A percentile compares a stretch with the other conserved stretches of the same genome.
phyloP scores from a whole-genome alignment of 257 asterid species.

The Rauvolfia tetraphylla region DNA sequence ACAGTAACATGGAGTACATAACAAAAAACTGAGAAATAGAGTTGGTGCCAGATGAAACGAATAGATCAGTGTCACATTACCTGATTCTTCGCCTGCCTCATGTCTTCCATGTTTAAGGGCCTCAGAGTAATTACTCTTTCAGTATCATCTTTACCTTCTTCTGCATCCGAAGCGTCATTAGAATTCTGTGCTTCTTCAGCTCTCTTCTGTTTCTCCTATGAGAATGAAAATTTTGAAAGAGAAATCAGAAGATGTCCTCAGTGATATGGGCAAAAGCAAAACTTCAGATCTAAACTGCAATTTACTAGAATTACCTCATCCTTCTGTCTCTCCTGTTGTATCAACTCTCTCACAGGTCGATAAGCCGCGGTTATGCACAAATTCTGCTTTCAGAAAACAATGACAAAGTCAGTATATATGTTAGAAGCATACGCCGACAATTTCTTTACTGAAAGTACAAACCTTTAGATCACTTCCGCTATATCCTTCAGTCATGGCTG shows the following conservation, averaged over 20 bases:
- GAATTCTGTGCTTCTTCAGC: constrained; percentile 43
- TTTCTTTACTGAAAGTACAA: constrained; percentile 14
- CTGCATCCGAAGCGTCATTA: constrained; percentile 37
- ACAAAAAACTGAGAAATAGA: neutral
- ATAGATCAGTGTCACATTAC: constrained; percentile 25
- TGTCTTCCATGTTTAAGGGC: constrained; percentile 86
- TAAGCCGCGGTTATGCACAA: constrained; percentile 89
- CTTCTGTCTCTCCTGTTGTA: constrained; percentile 67
- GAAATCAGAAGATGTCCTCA: neutral
- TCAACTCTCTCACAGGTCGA: constrained; percentile 86
- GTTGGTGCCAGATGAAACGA: neutral
- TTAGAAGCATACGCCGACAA: constrained; percentile 1
- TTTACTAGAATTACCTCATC: constrained; percentile 43
- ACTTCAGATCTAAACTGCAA: neutral
- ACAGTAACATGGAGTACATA: neutral
- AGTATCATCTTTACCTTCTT: constrained; percentile 39
- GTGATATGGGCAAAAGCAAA: neutral
- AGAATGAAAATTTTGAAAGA: constrained; percentile 11
- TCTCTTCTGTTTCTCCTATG: constrained; percentile 52
- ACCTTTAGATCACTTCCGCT: constrained; percentile 99
- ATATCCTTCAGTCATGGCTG: constrained; percentile 84
- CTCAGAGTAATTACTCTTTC: constrained; percentile 59
- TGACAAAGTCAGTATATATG: constrained; percentile 24
- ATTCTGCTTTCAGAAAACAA: constrained; percentile 52
- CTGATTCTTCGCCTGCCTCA: constrained; percentile 87